Evolutionary conservation across 257 asterid species (phyloP), one percentile per base, ranked within the genome.

Genomic region (Solanum appendiculatum): DNA sequence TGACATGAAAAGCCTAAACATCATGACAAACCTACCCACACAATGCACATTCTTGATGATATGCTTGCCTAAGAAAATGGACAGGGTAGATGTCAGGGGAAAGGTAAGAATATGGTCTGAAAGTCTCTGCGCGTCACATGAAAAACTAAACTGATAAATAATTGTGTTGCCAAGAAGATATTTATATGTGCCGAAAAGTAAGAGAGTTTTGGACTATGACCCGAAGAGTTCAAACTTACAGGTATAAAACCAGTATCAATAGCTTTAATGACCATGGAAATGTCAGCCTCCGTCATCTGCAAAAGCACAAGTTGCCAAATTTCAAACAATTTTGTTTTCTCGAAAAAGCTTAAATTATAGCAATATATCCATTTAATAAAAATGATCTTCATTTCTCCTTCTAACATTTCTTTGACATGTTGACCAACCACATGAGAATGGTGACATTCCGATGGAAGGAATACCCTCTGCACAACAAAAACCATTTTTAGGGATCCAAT

Each of bases 381-480:
- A 68, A 87, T 66, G 81, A 70, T 82, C 70, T 86, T 87, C 54
- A 34, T 86, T 90, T 85, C 48, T 88, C 86, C 87, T 90, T 87
- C 98, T 94, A 88, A 96, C 99, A 93, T 94, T 94, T 95, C 96
- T 94, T 89, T 91, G 89, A 89, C 90, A 86, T 78, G 98, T 97
- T 86, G 97, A 90, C 98, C 99, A 97, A 90, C 98, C 98, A 90
- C 98, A 94, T 86, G 98, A 93, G 92, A 95, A 94, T 82, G 99
- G 99, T 86, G 99, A 97, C 96, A 97, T 91, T 82, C 99, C 99
- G 44, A 93, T 85, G 54, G 98, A 93, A 90, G 98, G 99, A 89
- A 97, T 95, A 92, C 98, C 97, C 95, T 95, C 99, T 97, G 98
- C 73, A 84, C 75, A 88, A 88, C 89, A 85, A 56, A 83, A 48